Base-by-base conservation (phyloP, 768 basidiomycete species). In the Termitomyces sp. region DNA sequence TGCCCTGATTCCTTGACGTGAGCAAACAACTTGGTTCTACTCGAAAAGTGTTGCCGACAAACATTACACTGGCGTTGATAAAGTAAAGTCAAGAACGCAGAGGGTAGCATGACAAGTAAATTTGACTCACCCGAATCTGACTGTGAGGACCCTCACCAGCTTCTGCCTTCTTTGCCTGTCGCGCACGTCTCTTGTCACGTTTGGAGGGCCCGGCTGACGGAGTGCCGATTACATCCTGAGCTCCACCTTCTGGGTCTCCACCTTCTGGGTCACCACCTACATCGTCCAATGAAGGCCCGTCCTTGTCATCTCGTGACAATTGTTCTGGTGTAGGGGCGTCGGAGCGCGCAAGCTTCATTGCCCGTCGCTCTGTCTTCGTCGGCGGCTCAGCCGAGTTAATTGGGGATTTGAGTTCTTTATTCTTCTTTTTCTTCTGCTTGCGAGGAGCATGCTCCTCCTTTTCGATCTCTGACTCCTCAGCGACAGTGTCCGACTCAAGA, bases 1-100 rank as follows among this genome's bases (percentile, higher is more conserved):
- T 95, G 92, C 2, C 87, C 89, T 12, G 83, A 80, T 30, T 83
- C 79, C 24, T 78, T 80, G 61, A 95, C 80, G 67, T 95, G 92
- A 31, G 70, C 72, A 64, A 95, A 95, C 13, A 94, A 71, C 65
- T 85, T 88, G 1, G 89, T 91, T 62, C 83, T 84, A 67, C 84
- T 90, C 4, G 76, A 66, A 66, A 93, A 95, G 1, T 63, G 45
- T 56, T 76, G 69, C n/a, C 73, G 71, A 71, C 93, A 95, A 27
- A 85, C 80, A 66, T 93, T 88, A 70, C 92, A 94, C 39, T 69
- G 33, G 74, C 80, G 68, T 72, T 77, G 67, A 60, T 37, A 67
- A 63, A 20, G 46, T 58, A 13, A 57, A 13, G 12, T 45, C 44
- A 45, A 37, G 58, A 48, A 39, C 49, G 58, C 47, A 53, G 47